These are phyloP conservation scores for Onygenales sp. DNA, from an alignment of 2,329 filamentous ascomycete species.

Conservation along the genomic window DNA sequence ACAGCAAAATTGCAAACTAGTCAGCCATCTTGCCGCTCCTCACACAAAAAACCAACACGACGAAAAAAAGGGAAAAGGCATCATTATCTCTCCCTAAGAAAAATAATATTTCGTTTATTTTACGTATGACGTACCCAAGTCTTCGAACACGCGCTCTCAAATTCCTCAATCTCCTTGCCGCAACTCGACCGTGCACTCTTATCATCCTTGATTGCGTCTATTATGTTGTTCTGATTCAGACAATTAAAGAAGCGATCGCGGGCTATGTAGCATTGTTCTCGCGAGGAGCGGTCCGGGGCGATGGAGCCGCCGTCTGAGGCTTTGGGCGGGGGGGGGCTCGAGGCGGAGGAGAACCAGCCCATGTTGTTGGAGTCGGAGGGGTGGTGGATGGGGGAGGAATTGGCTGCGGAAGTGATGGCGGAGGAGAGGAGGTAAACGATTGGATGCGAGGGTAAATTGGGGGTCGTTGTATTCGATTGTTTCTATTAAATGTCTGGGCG, in stretches of 20 bases:
- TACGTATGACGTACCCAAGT: conserved; percentile 63
- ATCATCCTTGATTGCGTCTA: conserved; percentile 60
- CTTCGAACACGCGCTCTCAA: conserved; percentile 76
- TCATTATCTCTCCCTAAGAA: not conserved
- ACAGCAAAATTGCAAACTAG: not conserved
- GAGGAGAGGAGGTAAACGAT: too few species aligned
- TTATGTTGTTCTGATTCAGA: conserved; percentile 68
- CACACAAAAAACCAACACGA: not conserved
- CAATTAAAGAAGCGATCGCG: conserved; percentile 84
- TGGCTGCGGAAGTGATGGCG: not conserved
- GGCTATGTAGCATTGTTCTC: conserved; percentile 78
- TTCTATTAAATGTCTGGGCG: too few species aligned
- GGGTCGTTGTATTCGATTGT: too few species aligned
- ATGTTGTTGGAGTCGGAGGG: conserved; percentile 19
- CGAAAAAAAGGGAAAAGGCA: not conserved
- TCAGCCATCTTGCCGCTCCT: not conserved
- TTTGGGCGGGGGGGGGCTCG: conserved; percentile 32
- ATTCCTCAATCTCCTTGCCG: conserved; percentile 50
- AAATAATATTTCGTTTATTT: too few species aligned
- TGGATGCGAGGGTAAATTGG: too few species aligned
- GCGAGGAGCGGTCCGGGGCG: conserved; percentile 76
- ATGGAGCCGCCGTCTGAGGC: conserved; percentile 53
- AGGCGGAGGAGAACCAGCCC: conserved; percentile 43
- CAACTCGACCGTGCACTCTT: conserved; percentile 51
- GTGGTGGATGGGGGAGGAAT: not conserved